Conservation (phyloP, 768 basidiomycete genomes). For the Tylopilus subfusipes region DNA sequence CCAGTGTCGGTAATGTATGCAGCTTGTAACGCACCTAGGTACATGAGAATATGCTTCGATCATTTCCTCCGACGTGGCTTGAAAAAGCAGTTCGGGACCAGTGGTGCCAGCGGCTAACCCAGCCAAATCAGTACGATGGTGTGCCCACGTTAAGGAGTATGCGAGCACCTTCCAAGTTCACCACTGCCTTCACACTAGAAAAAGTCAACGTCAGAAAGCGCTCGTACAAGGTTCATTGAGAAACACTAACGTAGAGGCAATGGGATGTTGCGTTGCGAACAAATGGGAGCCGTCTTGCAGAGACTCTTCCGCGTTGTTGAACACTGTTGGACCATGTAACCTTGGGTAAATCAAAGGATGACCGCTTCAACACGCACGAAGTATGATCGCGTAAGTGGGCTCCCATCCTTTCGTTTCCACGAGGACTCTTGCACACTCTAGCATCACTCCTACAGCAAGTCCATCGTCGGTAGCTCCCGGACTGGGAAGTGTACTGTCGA, state of each 20-base stretch:
- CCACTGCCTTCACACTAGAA: slow-evolving; percentile 70
- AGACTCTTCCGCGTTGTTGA: slow-evolving; percentile 94
- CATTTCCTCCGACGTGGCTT: slow-evolving; percentile 95
- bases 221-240: neutral
- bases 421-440: slow-evolving; percentile 82
- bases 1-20: neutral
- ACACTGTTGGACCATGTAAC: slow-evolving; percentile 49
- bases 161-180: slow-evolving; percentile 80
- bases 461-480: slow-evolving; percentile 91
- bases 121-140: slow-evolving; percentile 2
- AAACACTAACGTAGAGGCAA: slow-evolving; percentile 57
- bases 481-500: slow-evolving; percentile 86
- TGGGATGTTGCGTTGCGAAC: slow-evolving; percentile 85
- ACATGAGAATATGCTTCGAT: slow-evolving; percentile 85
- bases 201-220: neutral
- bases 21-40: slow-evolving; percentile 50
- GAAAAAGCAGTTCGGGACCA: slow-evolving; percentile 89
- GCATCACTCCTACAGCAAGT: slow-evolving; percentile 84
- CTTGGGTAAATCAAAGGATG: neutral
- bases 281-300: slow-evolving; percentile 94
- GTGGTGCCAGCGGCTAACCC: slow-evolving; percentile 74
- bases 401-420: slow-evolving; percentile 61
- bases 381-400: slow-evolving; percentile 75
- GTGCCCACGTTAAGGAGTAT: neutral
- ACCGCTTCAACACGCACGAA: slow-evolving; percentile 51